Percentiles rank a stretch among this genome's conserved stretches.
These are phyloP conservation scores for Amoebophrya sp. DNA, from an alignment of 169 alveolate species.

Conservation along the genomic window DNA sequence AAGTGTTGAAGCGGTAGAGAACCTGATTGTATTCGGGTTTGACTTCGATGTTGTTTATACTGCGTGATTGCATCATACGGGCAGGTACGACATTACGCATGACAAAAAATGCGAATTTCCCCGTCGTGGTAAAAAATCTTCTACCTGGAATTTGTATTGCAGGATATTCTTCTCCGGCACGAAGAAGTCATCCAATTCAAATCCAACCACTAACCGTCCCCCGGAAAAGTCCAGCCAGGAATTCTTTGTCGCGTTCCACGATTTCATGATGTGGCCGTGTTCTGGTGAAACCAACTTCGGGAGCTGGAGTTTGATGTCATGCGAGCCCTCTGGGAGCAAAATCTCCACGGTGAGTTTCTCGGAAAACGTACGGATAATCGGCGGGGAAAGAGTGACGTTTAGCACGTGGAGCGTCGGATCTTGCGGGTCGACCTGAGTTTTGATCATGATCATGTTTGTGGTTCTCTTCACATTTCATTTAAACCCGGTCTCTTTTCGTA, in stretches of 20 bases:
- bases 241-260: background rate
- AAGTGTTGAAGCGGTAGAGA: background rate
- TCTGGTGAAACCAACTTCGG: too few relatives aligned
- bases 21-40: too few relatives aligned
- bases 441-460: too few relatives aligned
- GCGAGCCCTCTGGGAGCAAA: background rate
- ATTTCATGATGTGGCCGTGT: too few relatives aligned
- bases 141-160: background rate
- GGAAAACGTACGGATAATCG: background rate
- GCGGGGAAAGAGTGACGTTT: background rate
- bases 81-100: too few relatives aligned
- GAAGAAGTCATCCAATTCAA: background rate
- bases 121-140: too few relatives aligned
- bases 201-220: background rate
- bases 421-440: background rate
- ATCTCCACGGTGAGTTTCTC: background rate
- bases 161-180: background rate
- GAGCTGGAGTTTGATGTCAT: too few relatives aligned
- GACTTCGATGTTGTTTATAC: too few relatives aligned
- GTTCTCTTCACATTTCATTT: too few relatives aligned
- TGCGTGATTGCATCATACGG: too few relatives aligned
- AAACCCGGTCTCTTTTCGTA: too few relatives aligned
- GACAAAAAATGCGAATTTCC: too few relatives aligned
- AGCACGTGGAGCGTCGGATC: background rate
- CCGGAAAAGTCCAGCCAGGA: background rate